These are phyloP conservation scores for Suillus plorans DNA, from an alignment of 768 basidiomycete genomes.

Conservation along the genomic window DNA sequence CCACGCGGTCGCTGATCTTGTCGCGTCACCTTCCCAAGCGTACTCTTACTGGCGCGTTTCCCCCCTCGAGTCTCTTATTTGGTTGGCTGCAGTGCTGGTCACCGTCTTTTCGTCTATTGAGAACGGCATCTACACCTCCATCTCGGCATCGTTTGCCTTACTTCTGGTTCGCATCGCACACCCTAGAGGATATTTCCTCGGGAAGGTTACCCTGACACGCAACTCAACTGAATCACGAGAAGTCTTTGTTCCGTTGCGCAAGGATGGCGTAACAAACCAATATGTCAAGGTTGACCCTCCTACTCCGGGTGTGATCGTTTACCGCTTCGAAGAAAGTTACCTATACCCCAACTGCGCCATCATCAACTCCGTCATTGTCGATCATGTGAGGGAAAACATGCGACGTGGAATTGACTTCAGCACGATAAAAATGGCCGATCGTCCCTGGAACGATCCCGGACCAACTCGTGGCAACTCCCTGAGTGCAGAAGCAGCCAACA, in stretches of 20 bases:
- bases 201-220: slow-evolving; percentile 62
- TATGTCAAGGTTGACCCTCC: slow-evolving; percentile 75
- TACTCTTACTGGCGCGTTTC: slow-evolving; percentile 93
- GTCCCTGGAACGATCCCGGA: slow-evolving; percentile 95
- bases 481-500: slow-evolving; percentile 47
- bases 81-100: slow-evolving; percentile 81
- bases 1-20: slow-evolving; percentile 85
- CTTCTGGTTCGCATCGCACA: slow-evolving; percentile 85
- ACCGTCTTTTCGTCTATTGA: slow-evolving; percentile 95
- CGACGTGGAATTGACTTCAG: slow-evolving; percentile 74
- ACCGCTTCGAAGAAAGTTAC: slow-evolving; percentile 89
- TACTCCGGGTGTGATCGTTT: slow-evolving; percentile 84
- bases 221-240: slow-evolving; percentile 52
- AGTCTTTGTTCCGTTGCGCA: slow-evolving; percentile 77
- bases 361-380: slow-evolving; percentile 72
- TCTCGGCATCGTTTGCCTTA: slow-evolving; percentile 74
- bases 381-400: slow-evolving; percentile 77
- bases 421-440: slow-evolving; percentile 58
- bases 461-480: slow-evolving; percentile 48
- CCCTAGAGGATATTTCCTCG: slow-evolving; percentile 89
- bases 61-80: slow-evolving; percentile 90
- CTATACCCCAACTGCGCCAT: slow-evolving; percentile 78
- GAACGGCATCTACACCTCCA: slow-evolving; percentile 87
- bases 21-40: slow-evolving; percentile 78
- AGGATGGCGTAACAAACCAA: slow-evolving; percentile 62